phyloP scores from a whole-genome alignment of 2,329 filamentous ascomycete genomes.

The Neocatenulostroma microsporum region DNA sequence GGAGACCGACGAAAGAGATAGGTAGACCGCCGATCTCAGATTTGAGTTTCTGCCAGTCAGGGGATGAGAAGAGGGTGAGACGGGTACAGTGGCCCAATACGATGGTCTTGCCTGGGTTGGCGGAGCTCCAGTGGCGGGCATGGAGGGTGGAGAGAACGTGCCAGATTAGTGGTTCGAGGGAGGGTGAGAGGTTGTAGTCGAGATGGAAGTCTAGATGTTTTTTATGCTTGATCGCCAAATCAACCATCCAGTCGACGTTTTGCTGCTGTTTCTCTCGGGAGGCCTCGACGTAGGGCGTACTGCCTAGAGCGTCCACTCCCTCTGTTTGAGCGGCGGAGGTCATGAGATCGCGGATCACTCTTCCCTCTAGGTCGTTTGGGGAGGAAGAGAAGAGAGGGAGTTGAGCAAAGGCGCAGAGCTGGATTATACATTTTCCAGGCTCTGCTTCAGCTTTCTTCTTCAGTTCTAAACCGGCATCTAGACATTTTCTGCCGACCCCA shows the following conservation, averaged over 20 bases:
- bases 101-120: conserved; percentile 40
- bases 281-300: conserved; percentile 62
- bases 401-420: conserved; percentile 65
- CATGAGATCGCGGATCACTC: conserved; percentile 47
- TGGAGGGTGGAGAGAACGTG: conserved; percentile 47
- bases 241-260: conserved; percentile 59
- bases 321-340: conserved; percentile 34
- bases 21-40: conserved; percentile 47
- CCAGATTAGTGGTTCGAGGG: conserved; percentile 46
- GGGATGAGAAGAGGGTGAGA: conserved; percentile 48
- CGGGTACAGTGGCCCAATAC: conserved; percentile 63
- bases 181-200: conserved; percentile 57
- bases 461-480: conserved; percentile 51
- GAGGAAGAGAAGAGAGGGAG: conserved; percentile 56
- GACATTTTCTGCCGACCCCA: conserved; percentile 50
- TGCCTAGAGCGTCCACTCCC: conserved; percentile 54
- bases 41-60: conserved; percentile 46
- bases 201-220: conserved; percentile 64
- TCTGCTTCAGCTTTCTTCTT: conserved; percentile 43
- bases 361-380: conserved; percentile 30
- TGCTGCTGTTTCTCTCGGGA: conserved; percentile 39
- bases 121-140: conserved; percentile 42
- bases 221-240: conserved; percentile 42
- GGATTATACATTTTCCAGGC: conserved; percentile 50
- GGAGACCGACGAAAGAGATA: conserved; percentile 60